Base-by-base conservation (phyloP, 257 asterid species). In the Solanum corneliomulleri region DNA sequence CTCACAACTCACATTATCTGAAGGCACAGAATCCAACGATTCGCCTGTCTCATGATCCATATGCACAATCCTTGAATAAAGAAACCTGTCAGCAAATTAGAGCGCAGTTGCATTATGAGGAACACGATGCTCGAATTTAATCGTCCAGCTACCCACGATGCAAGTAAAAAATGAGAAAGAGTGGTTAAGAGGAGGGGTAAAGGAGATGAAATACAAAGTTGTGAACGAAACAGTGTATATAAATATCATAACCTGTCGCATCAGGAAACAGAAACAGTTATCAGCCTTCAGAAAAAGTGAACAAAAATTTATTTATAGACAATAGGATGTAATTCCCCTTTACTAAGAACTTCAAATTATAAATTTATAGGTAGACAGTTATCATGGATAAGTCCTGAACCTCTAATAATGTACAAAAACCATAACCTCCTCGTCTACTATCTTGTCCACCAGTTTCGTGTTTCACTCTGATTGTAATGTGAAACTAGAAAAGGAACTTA, bases 31-130 rank as follows among this genome's bases (percentile, higher is more conserved):
- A 3, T 89, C 91, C 62, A 69, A 42, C 37, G 88, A 85, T 88
- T 91, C 91, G 12, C 86, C 87, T 35, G 91, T 52, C 52, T 90
- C 91, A 13, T 90, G 89, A 84, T 94, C 98, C 95, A 95, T 94
- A 88, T 87, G 86, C 85, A 87, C 90, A 89, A 85, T 33, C 85
- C 85, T 86, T 85, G 86, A 74, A 88, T 33, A 80, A 45, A 88
- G 76, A 80, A 80, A 80, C 85, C 69, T 47, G 85, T 29, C 44
- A 80, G 37, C 21, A 47, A 8, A 80, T 47, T 6, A 80, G 44
- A 49, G 25, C 6, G 3, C 44, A 49, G 62, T 45, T 27, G 44
- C 62, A 27, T 78, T 14, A 9, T 77, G 9, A 44, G 41, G n/a
- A 41, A 77, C 7, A 44, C 45, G 78, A 45, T 49, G 84, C 84